Base-by-base conservation (phyloP, 2,329 filamentous ascomycete genomes). In the Neofusicoccum laricinum region DNA sequence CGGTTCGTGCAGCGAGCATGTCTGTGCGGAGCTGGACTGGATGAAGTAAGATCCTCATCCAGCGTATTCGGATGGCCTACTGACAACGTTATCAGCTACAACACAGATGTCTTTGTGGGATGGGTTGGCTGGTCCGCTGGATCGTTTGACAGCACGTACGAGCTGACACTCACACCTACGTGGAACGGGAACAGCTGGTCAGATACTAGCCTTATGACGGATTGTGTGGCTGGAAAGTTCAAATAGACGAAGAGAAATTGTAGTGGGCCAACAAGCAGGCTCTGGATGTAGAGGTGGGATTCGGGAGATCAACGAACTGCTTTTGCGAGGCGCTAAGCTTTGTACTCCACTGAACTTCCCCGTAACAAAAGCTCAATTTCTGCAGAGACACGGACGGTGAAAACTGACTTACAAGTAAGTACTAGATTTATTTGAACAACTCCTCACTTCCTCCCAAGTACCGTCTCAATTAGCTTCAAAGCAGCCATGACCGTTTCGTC, bases 401-500 rank as follows among this genome's bases (percentile, higher is more conserved):
- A 30, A 30, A 0, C 4, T 30, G 25, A 6, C n/a, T 30, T 30
- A 6, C 1, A 7, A 1, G 7, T 30, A 1, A 1, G 7, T 30
- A 7, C 25, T 7, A 6, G 5, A 7, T 30, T 30, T 3, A 30
- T 6, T 30, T 1, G 4, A 30, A 30, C 25, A 1, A 6, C 25
- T 30, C n/a, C 5, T 30, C 7, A 30, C 1, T 30, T 30, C 25
- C 25, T 30, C 7, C 25, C 25, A 4, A 30, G 25, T 30, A 36
- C 53, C 38, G 17, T 58, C 38, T 58, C 21, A n/a, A 58, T 58
- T 8, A 41, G 38, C 38, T 79, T 73, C 43, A 78, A 43, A 6
- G 77, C 75, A 30, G 74, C 73, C 10, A 81, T 68, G 8, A 85
- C 70, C 71, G 85, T 84, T 70, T 86, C 84, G 66, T 87, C 85